Base-by-base conservation (phyloP, 108 stramenopile genomes). In the Cyclotella sp. region DNA sequence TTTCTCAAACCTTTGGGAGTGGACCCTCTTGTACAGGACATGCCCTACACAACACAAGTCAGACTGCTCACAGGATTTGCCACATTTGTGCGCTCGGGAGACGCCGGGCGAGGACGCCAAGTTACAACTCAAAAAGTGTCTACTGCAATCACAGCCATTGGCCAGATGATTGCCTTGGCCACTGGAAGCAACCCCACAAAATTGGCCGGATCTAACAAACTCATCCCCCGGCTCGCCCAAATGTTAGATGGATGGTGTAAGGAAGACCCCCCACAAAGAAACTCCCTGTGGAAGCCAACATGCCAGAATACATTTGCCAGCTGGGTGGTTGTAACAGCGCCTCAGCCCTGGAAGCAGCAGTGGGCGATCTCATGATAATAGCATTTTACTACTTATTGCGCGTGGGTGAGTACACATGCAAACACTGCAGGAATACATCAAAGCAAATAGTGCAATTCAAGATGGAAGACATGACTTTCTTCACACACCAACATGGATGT, bases 351-450 rank as follows among this genome's bases (percentile, higher is more conserved):
- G n/a, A n/a, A n/a, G 43, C 11, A 22, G 63, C 63, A 15, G 49
- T 68, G 0, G 49, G 29, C 0, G 70, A 71, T 41, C 41, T 71
- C 27, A 26, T 6, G 1, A 1, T 58, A 1, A 71, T 71, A 24
- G 57, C 70, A 0, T 69, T 71, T 30, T 60, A 60, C 34, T 34
- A 34, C 34, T 34, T 34, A 6, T 6, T 34, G 2, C 34, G 34
- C 2, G 34, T 34, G 34, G 70, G 70, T 9, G 70, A 71, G 26
- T 71, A 71, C 15, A 71, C 70, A 9, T 4, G 29, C 24, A 64
- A 64, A 24, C 49, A 49, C 10, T 18, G 4, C 0, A 2, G 49
- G 1, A 39, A 51, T 39, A 13, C 2, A 34, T 5, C 34, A 6
- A 34, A 34, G 34, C 34, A 34, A 34, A 34, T 6, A 2, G 34